A percentile compares a stretch with the other conserved stretches of the same genome.
phyloP scores from a whole-genome alignment of 441 rosid species.

The Heliophila coronopifolia region DNA sequence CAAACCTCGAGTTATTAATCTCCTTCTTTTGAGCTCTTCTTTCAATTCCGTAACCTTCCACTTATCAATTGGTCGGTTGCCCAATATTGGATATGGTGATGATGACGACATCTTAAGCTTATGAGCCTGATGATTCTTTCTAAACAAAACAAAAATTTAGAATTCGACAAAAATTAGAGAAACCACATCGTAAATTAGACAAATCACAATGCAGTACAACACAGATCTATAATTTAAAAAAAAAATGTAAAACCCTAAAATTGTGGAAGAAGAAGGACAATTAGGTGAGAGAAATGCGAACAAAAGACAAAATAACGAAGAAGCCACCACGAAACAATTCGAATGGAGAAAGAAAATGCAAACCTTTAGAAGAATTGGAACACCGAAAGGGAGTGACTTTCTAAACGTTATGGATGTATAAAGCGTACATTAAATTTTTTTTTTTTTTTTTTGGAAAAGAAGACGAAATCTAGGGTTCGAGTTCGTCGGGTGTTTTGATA shows the following conservation, averaged over 20 bases:
- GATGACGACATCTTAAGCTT: constrained; percentile 66
- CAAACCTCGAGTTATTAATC: constrained; percentile 60
- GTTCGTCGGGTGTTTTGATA: constrained; percentile 19
- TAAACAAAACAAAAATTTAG: background rate
- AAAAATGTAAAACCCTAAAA: constrained; percentile 44
- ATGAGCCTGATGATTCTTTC: constrained; percentile 1
- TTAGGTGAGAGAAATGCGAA: constrained; percentile 30
- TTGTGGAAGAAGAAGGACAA: constrained; percentile 37
- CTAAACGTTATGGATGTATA: background rate
- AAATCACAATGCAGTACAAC: background rate
- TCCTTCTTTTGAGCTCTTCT: constrained; percentile 84
- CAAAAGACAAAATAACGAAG: constrained; percentile 7
- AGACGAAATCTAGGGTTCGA: constrained; percentile 34
- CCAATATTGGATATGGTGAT: constrained; percentile 57
- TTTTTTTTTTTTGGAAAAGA: constrained; percentile 1
- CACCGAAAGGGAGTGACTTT: background rate
- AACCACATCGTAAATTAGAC: too few relatives aligned
- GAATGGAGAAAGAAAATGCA: background rate
- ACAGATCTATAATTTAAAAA: background rate
- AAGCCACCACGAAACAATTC: constrained; percentile 4
- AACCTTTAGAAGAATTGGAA: constrained; percentile 5
- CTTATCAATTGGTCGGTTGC: constrained; percentile 71
- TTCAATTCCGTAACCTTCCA: constrained; percentile 91
- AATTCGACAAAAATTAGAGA: background rate
- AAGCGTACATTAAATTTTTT: constrained; percentile 14